These are phyloP conservation scores for Penicillium decumbens DNA, from an alignment of 2,329 filamentous ascomycete species.

Conservation along the genomic window DNA sequence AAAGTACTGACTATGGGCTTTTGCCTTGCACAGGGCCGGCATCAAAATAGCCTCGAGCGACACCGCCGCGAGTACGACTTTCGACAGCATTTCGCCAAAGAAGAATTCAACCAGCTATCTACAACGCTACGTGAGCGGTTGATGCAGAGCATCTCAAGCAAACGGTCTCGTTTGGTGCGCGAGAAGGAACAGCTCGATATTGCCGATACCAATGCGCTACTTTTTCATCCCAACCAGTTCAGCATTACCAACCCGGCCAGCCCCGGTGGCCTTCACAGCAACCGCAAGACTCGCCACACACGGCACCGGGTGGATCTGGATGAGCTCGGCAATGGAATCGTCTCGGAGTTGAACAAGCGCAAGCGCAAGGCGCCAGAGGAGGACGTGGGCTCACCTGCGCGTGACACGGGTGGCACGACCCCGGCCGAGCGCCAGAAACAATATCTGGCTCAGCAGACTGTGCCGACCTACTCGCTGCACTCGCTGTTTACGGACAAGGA, in stretches of 20 bases:
- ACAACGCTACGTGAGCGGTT: constrained; percentile 59
- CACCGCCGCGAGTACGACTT: constrained; percentile 56
- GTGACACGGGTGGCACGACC: constrained; percentile 45
- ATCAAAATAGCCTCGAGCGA: constrained; percentile 53
- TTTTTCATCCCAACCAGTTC: constrained; percentile 63
- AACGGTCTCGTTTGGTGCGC: constrained; percentile 54
- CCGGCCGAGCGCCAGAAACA: constrained; percentile 52
- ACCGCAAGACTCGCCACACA: constrained; percentile 60
- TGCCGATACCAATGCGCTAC: constrained; percentile 60
- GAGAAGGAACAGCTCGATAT: constrained; percentile 65
- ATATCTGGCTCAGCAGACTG: constrained; percentile 54
- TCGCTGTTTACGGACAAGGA: constrained; percentile 66
- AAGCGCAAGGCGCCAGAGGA: constrained; percentile 58
- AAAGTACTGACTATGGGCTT: not conserved
- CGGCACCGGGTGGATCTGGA: constrained; percentile 55
- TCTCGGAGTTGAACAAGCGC: constrained; percentile 49
- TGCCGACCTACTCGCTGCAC: constrained; percentile 57
- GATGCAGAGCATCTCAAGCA: constrained; percentile 54
- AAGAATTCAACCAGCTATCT: constrained; percentile 58
- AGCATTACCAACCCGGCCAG: constrained; percentile 61
- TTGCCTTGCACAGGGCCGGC: constrained; percentile 47
- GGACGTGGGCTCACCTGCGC: constrained; percentile 56
- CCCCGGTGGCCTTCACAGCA: constrained; percentile 56
- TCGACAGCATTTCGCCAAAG: constrained; percentile 57
- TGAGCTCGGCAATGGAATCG: constrained; percentile 46